Evolutionary conservation across 2,329 filamentous ascomycete genomes (phyloP).

Genomic region (Calonectria multiphialidica): DNA sequence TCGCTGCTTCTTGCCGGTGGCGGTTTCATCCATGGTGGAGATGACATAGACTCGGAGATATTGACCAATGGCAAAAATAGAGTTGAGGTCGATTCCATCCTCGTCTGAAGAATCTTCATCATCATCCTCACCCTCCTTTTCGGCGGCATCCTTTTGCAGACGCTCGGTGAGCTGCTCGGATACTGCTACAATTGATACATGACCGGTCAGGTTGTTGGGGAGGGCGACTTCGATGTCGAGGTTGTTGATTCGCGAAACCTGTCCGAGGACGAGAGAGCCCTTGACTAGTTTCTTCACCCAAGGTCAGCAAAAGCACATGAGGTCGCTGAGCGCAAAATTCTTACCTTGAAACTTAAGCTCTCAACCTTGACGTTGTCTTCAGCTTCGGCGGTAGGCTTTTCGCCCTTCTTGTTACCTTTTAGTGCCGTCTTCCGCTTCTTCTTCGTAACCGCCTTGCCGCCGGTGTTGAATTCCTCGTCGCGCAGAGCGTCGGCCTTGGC

Average conservation of each 20-base stretch:
- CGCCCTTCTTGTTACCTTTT: conserved; percentile 65
- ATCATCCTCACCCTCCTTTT: conserved; percentile 66
- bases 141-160: conserved; percentile 75
- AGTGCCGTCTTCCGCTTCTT: conserved; percentile 69
- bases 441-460: conserved; percentile 58
- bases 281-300: conserved; percentile 78
- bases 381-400: conserved; percentile 54
- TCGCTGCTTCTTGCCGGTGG: conserved; percentile 75
- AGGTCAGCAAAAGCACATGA: conserved; percentile 38
- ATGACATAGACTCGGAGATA: conserved; percentile 88
- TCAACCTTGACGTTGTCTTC: conserved; percentile 79
- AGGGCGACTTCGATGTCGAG: conserved; percentile 85
- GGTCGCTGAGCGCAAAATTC: conserved; percentile 18
- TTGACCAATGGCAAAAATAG: conserved; percentile 85
- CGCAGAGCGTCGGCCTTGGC: conserved; percentile 92
- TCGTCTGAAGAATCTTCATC: conserved; percentile 61
- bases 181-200: conserved; percentile 91
- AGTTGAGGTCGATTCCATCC: conserved; percentile 77
- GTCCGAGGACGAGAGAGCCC: conserved; percentile 89
- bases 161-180: conserved; percentile 83
- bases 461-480: conserved; percentile 77
- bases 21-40: conserved; percentile 78
- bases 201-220: conserved; percentile 93
- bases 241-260: conserved; percentile 83
- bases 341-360: conserved; percentile 89